These are phyloP conservation scores for Ceratobasidium sp. DNA, from an alignment of 1,284 basidiomycete species.

Conservation along the genomic window DNA sequence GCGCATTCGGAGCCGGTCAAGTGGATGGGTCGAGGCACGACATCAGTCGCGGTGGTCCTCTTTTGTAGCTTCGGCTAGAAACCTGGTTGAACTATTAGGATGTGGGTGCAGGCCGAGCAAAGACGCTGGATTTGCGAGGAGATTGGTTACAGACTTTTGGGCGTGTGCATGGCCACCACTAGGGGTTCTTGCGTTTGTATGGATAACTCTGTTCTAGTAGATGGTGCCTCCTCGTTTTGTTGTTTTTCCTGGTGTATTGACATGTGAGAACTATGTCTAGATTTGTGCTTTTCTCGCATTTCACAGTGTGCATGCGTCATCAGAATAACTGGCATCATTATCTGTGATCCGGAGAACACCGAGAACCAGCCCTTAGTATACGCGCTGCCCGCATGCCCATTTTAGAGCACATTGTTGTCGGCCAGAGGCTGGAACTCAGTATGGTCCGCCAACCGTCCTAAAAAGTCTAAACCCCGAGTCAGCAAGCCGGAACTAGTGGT, in stretches of 20 bases:
- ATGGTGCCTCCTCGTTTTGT: not conserved
- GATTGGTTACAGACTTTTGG: constrained; percentile 37
- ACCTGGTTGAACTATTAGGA: constrained; percentile 13
- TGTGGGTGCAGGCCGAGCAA: not conserved
- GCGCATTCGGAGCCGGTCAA: not conserved
- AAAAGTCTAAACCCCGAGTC: not conserved
- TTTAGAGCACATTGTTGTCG: not conserved
- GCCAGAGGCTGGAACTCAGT: not conserved
- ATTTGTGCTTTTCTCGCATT: not conserved
- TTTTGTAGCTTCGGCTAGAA: constrained; percentile 3
- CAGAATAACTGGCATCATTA: not conserved
- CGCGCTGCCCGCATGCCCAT: not conserved
- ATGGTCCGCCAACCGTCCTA: not conserved
- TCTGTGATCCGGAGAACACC: too few relatives aligned
- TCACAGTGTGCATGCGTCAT: not conserved
- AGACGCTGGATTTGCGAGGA: constrained; percentile 28
- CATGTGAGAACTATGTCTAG: not conserved
- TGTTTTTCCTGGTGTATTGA: constrained; percentile 23
- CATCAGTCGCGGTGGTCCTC: constrained; percentile 24
- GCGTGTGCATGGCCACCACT: constrained; percentile 43
- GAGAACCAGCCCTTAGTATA: too few relatives aligned
- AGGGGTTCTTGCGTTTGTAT: constrained; percentile 37
- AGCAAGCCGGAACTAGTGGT: not conserved
- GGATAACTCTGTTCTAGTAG: constrained; percentile 42
- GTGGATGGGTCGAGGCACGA: constrained; percentile 36